Evolutionary conservation across 2,329 filamentous ascomycete species (phyloP), one percentile per base, ranked within the genome.

Genomic region (Aspergillus pseudotamarii): DNA sequence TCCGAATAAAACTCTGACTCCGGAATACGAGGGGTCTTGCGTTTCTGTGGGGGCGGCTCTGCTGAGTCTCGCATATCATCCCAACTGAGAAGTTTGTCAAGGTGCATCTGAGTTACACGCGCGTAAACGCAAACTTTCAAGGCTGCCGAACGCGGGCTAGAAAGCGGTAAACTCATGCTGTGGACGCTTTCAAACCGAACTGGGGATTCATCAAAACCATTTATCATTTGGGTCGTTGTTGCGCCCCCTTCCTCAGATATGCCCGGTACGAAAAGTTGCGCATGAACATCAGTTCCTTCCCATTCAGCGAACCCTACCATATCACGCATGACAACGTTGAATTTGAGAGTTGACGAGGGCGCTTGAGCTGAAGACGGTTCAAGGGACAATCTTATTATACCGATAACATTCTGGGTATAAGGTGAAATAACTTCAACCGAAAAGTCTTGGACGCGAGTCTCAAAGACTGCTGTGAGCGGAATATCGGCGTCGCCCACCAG

Each of bases 241-340:
- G 94, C 93, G 10, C 94, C 94, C 30, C 92, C 93, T 74, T 94
- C 91, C 66, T 95, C 94, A 0, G 92, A 94, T 12, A 96, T 86
- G 9, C 93, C 93, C 6, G 95, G 93, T 43, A 99, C 89, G 74
- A 97, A 98, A n/a, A 99, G 87, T 78, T 98, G 94, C 1, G 93
- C 95, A 78, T 99, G 95, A 32, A 99, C 93, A 68, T 97, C 91
- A 0, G 92, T 96, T 16, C 95, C 95, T 81, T 99, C 95, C 66
- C 94, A 88, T 79, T 99, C 95, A 0, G 95, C 91, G 70, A 99
- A 99, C 1, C 95, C 95, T 41, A 95, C 82, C 80, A 99, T 87
- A 74, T 98, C 93, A 73, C 96, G 94, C 92, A 99, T 97, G 36
- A 98, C 94, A 6, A 98, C 94, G 72, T 98, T 99, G 81, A 99